Base-by-base conservation (phyloP, 257 asterid species). In the Fraxinus quadrangulata region DNA sequence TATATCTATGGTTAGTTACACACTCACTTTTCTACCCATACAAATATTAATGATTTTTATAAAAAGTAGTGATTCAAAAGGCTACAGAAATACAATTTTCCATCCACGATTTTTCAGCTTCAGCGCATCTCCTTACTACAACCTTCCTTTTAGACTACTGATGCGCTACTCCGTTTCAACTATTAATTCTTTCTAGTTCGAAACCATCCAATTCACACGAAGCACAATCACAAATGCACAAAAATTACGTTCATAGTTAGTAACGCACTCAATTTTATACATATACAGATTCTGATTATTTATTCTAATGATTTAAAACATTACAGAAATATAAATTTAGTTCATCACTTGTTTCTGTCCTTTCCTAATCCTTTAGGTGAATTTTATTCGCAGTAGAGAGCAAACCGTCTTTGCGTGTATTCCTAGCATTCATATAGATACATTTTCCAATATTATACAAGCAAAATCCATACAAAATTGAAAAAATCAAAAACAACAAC, bases 171-270 rank as follows among this genome's bases (percentile, higher is more conserved):
- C 36, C 5, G 36, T 33, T 33, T 33, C 36, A 33, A 33, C 36
- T 33, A 33, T 33, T 33, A 33, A 33, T 33, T 33, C 6, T 33
- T 33, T 33, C 6, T 33, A 33, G 36, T 33, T 33, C 6, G 36
- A 33, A 81, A 80, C 67, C 69, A 81, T 81, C 65, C 31, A 77
- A 83, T 82, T 33, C 76, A 66, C 51, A 12, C n/a, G 74, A 69
- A 40, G 59, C 7, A 31, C 30, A 23, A 72, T 28, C 67, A 47
- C 24, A 49, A 42, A 23, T 73, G 16, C 61, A 61, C 16, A 30
- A 67, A 21, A 21, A 61, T 23, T 61, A 10, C 10, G 68, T 61
- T 61, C 17, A 24, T 8, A 4, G 68, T 61, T 23, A 21, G 68
- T 61, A 9, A 8, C 31, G 16, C 68, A 59, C 13, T 23, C 67